Base-by-base conservation (phyloP, 192 early-diverging fungal genomes). In the Gigaspora rosea region DNA sequence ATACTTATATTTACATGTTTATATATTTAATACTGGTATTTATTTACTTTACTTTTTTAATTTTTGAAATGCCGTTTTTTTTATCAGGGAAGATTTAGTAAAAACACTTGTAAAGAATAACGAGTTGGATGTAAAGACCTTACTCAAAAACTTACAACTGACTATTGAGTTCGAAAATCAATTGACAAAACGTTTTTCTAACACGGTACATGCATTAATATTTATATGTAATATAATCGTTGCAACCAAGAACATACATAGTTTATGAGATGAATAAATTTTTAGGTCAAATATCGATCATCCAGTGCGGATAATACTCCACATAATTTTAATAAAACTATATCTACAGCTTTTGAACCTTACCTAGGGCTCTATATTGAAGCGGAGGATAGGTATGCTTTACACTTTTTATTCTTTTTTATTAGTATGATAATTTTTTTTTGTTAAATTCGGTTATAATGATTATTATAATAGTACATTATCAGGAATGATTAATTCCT, bases 81-180 rank as follows among this genome's bases (percentile, higher is more conserved):
- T 73, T 33, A 36, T 63, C 78, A 92, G 91, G 58, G 78, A 80
- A 52, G 94, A 95, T 73, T 83, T 95, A 63, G 78, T 85, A 8
- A 87, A 91, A 46, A 85, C 93, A 20, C 81, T 97, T 68, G 82
- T 87, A 3, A 88, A 88, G 33, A 73, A 82, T 13, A 84, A 80
- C 16, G 78, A 73, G 4, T 86, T 92, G 32, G 88, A 91, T 75
- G 93, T 95, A 0, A 92, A 91, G 66, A 75, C 88, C 16, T 84
- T 98, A 76, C 81, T 96, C 10, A 80, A 89, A 18, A 92, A 91
- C 0, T 79, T 99, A 72, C 91, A 95, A 20, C 84, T 91, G 11
- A 97, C 97, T 0, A 85, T 94, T 66, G 95, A 96, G 47, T 98
- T 98, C 81, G 97, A 99, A 82, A 82, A 81, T 16, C 96, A 97